Conservation (phyloP, 345 rosid species). For the Pistacia atlantica region DNA sequence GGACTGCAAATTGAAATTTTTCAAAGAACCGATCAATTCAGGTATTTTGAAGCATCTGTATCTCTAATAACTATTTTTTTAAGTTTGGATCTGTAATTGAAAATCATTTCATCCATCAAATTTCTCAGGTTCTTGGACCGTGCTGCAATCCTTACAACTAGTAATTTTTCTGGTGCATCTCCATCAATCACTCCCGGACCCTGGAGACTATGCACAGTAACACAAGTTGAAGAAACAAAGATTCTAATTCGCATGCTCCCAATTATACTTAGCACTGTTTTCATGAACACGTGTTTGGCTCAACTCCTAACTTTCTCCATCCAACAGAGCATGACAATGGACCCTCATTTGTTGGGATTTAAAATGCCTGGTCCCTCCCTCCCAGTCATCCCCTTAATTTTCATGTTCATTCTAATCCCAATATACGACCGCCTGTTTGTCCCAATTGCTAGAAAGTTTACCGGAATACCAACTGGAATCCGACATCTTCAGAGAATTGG, state of each 20-base stretch:
- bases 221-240: conserved; percentile 71
- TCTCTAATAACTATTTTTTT: no score
- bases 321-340: conserved; percentile 67
- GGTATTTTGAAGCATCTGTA: conserved; percentile 22
- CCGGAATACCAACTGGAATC: conserved; percentile 62
- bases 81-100: no score
- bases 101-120: background rate
- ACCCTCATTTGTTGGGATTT: conserved; percentile 45
- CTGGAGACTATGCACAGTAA: conserved; percentile 60
- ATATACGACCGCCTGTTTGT: conserved; percentile 55
- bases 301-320: conserved; percentile 65
- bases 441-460: conserved; percentile 51
- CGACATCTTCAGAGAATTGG: conserved; percentile 59
- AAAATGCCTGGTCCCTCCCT: conserved; percentile 56
- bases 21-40: conserved; percentile 52
- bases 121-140: conserved; percentile 49
- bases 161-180: conserved; percentile 17
- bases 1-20: conserved; percentile 40
- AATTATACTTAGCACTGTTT: conserved; percentile 55
- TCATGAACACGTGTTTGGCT: conserved; percentile 72
- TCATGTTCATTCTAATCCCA: conserved; percentile 51
- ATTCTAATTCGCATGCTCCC: conserved; percentile 63
- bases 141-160: conserved; percentile 41
- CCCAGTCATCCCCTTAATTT: conserved; percentile 54
- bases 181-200: conserved; percentile 31